Conservation (phyloP, 2,329 filamentous ascomycete genomes). For the Elsinoe arachidis region DNA sequence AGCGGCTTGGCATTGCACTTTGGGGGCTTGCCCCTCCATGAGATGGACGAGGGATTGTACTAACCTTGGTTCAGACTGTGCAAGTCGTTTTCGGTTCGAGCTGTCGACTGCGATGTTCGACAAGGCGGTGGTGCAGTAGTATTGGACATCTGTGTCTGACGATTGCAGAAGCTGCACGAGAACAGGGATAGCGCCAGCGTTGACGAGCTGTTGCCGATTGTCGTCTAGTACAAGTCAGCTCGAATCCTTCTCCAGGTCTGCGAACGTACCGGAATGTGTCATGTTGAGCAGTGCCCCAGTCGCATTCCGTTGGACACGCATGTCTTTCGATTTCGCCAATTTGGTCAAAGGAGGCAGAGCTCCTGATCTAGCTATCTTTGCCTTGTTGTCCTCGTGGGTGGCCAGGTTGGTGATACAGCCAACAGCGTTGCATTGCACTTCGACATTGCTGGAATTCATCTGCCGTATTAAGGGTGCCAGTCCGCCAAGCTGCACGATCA, state of each 20-base stretch:
- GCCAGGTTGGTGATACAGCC: conserved; percentile 98
- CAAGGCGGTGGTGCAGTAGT: conserved; percentile 96
- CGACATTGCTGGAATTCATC: conserved; percentile 96
- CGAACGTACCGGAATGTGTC: conserved; percentile 84
- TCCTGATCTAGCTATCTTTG: conserved; percentile 92
- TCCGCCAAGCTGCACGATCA: conserved; percentile 87
- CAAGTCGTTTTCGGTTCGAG: conserved; percentile 81
- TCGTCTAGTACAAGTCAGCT: conserved; percentile 55
- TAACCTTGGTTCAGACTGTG: conserved; percentile 80
- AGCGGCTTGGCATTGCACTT: conserved; percentile 96
- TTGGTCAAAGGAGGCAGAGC: conserved; percentile 84
- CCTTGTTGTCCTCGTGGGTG: conserved; percentile 98
- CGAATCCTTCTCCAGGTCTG: background rate
- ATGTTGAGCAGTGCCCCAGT: conserved; percentile 95
- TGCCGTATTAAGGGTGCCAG: conserved; percentile 87
- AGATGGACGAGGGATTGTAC: conserved; percentile 90
- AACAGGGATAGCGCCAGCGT: conserved; percentile 94
- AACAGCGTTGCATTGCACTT: conserved; percentile 98
- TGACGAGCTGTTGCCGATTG: conserved; percentile 94
- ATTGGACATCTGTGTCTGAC: conserved; percentile 92
- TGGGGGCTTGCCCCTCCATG: conserved; percentile 95
- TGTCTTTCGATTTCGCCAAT: conserved; percentile 93
- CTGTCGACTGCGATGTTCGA: conserved; percentile 97
- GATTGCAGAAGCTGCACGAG: conserved; percentile 91
- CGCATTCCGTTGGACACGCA: conserved; percentile 95